Base-by-base conservation (phyloP, 352 stramenopile species). In the Phytophthora boehmeriae region DNA sequence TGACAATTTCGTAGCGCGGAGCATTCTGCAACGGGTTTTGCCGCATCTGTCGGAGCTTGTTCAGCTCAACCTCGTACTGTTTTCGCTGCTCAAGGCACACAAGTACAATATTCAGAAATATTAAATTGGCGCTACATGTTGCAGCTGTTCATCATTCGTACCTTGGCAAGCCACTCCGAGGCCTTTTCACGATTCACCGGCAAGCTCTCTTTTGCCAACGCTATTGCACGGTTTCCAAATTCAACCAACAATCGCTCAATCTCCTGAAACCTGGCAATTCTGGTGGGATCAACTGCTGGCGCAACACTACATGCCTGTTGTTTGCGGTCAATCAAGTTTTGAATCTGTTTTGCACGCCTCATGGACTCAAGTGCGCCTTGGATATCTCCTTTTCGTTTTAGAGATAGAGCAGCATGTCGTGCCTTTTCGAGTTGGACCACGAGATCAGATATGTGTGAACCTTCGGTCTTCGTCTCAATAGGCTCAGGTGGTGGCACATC, bases 341-440 rank as follows among this genome's bases (percentile, higher is more conserved):
- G 76, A 36, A 93, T 83, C 43, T 89, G 76, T 61, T 94, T 94
- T 9, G 78, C 56, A n/a, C 78, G 78, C 13, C 78, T 74, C 78
- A 94, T 81, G 19, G 72, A 75, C 8, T 80, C 77, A n/a, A 92
- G 49, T 0, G 86, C 86, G 20, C 64, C 80, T 28, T 81, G 52
- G n/a, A 87, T 63, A 34, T 87, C 65, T 11, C 80, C 78, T 19
- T 83, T 70, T 19, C 77, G 69, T 51, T 94, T 94, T 32, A 89
- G 43, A 19, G 46, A 44, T 9, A 93, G 56, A 9, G 83, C 83
- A 2, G 51, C 52, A 20, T 73, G 57, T 49, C 81, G 88, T 17
- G 67, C 42, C 10, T 74, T 59, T 28, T 80, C 48, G 22, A 94
- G 52, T 52, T 90, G 78, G n/a, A 50, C 50, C 22, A 62, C 27